These are phyloP conservation scores for Apostasia shenzhenica DNA, from an alignment of 106 monocot species.

Conservation along the genomic window DNA sequence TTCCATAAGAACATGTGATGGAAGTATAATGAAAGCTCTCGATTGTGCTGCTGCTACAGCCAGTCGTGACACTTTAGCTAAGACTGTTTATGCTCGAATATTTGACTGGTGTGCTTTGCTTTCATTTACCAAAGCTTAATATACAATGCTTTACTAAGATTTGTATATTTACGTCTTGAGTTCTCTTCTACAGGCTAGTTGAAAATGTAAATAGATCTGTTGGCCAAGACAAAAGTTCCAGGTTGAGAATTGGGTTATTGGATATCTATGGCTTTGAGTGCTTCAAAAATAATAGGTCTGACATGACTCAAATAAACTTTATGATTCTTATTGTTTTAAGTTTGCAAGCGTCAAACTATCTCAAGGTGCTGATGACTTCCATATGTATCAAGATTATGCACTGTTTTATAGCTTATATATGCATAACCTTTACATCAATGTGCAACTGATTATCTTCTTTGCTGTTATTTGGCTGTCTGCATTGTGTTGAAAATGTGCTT, in stretches of 20 bases:
- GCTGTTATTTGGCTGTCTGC: too few relatives aligned
- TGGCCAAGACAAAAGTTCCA: constrained; percentile 64
- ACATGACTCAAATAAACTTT: too few relatives aligned
- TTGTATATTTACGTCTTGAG: neutral
- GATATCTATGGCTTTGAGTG: constrained; percentile 91
- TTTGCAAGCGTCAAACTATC: too few relatives aligned
- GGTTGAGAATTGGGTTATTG: constrained; percentile 58
- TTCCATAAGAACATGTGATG: constrained; percentile 67
- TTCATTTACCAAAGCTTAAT: neutral
- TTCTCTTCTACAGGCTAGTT: constrained; percentile 58
- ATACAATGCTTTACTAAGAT: constrained; percentile 5
- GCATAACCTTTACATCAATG: neutral
- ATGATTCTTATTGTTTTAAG: too few relatives aligned
- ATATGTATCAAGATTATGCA: neutral
- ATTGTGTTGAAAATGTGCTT: too few relatives aligned
- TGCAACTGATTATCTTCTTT: too few relatives aligned
- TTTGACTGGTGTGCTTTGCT: constrained; percentile 65
- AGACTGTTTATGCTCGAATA: constrained; percentile 70
- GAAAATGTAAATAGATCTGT: constrained; percentile 77
- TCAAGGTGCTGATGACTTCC: neutral
- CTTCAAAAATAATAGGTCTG: constrained; percentile 74
- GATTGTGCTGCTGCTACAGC: constrained; percentile 52
- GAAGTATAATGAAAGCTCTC: constrained; percentile 57
- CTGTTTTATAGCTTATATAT: neutral
- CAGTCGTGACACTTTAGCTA: constrained; percentile 79